phyloP scores from a whole-genome alignment of 164 flowering plant genomes.

The Magnolia sinica region DNA sequence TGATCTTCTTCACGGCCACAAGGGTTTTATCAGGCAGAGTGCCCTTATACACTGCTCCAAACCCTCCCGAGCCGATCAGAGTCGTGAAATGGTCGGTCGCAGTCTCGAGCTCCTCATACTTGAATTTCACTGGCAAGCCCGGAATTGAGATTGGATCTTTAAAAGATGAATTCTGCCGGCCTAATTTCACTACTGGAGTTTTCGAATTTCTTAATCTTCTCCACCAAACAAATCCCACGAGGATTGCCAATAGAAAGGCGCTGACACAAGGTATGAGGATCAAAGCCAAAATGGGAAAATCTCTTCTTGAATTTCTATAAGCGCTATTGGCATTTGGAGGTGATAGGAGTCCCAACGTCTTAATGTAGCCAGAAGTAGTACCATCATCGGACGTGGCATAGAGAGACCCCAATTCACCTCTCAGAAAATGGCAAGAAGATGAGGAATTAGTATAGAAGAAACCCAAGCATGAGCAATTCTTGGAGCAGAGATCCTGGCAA shows the following conservation, averaged over 20 bases:
- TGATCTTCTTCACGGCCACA: constrained; percentile 83
- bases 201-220: constrained; percentile 27
- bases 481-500: constrained; percentile 59
- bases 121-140: constrained; percentile 72
- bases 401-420: constrained; percentile 58
- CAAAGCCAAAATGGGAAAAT: constrained; percentile 47
- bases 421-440: constrained; percentile 55
- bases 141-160: constrained; percentile 56
- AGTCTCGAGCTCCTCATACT: constrained; percentile 50
- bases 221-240: constrained; percentile 41
- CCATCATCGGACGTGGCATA: constrained; percentile 17
- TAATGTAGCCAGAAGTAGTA: constrained; percentile 46
- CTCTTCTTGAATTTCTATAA: not conserved
- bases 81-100: constrained; percentile 66
- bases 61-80: constrained; percentile 77
- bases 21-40: constrained; percentile 52
- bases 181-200: constrained; percentile 26
- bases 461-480: constrained; percentile 73
- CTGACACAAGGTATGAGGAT: constrained; percentile 60
- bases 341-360: constrained; percentile 20
- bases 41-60: constrained; percentile 79
- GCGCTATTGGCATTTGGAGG: not conserved
- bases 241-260: constrained; percentile 29
- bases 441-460: constrained; percentile 56
- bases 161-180: constrained; percentile 24